Percentiles rank a stretch among this genome's conserved stretches.
These are phyloP conservation scores for Fraxinus albicans DNA, from an alignment of 305 asterid genomes.

Conservation along the genomic window DNA sequence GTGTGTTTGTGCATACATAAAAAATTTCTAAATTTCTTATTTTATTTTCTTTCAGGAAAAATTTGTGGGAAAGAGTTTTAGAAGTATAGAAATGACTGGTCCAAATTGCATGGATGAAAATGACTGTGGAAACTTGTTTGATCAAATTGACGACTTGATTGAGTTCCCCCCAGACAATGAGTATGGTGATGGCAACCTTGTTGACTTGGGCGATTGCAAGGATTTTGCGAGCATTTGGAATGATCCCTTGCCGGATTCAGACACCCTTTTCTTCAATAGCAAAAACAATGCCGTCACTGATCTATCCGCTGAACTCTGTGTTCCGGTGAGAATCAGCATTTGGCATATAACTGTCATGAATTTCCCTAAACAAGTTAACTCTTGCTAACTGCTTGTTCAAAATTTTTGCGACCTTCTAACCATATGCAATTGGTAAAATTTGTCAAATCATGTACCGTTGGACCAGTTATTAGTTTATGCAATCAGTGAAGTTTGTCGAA, in stretches of 20 bases:
- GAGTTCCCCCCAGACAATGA: slow-evolving; percentile 78
- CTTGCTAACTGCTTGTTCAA: not conserved
- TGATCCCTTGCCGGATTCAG: slow-evolving; percentile 48
- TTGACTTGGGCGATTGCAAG: slow-evolving; percentile 50
- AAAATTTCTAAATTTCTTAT: not conserved
- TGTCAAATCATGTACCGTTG: not conserved
- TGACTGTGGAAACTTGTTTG: slow-evolving; percentile 82
- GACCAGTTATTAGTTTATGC: not conserved
- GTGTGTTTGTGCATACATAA: not conserved
- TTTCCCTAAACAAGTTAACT: not conserved
- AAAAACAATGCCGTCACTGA: slow-evolving; percentile 42
- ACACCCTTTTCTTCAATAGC: slow-evolving; percentile 46
- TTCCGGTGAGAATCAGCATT: slow-evolving; percentile 61
- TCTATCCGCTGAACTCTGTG: slow-evolving; percentile 74
- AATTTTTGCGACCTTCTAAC: not conserved
- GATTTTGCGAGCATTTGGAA: slow-evolving; percentile 72
- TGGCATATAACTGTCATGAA: not conserved
- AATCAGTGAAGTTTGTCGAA: not conserved
- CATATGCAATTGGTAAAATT: not conserved
- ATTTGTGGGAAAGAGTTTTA: slow-evolving; percentile 25
- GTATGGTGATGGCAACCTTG: slow-evolving; percentile 39
- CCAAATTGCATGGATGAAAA: slow-evolving; percentile 64
- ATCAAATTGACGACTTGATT: slow-evolving; percentile 85
- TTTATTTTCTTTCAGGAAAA: slow-evolving; percentile 15
- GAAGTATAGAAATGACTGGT: slow-evolving; percentile 39